Evolutionary conservation across 805 yeast genomes (phyloP), one percentile per base, ranked within the genome.

Genomic region (Clavispora fructus): DNA sequence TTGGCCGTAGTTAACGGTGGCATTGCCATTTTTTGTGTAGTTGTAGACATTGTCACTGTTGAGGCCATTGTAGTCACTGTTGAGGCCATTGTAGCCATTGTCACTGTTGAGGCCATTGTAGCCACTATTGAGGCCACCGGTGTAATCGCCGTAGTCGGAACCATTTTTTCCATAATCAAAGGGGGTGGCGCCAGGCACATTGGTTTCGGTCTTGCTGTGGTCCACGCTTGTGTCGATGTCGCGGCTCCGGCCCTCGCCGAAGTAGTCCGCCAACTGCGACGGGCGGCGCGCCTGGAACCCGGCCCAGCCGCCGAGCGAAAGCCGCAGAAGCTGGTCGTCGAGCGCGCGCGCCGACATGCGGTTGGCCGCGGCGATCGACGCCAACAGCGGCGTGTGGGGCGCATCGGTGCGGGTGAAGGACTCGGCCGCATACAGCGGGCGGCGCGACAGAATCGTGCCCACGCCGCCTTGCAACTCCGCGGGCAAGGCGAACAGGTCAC

Each of bases 341-440:
- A 69, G 59, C 32, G 32, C 32, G 29, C 61, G 64, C 43, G 64
- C 64, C 25, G 60, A 42, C 19, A 53, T 54, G 38, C 44, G 63
- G 46, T 64, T 65, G 39, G 60, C 57, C 35, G 64, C 63, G 12
- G 69, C 68, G 35, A 58, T 52, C 2, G 67, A 50, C 2, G 69
- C 62, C 46, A 10, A 27, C 35, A 23, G 45, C 38, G 7, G 17
- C 19, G 27, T 23, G 30, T 11, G 16, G 14, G 42, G 40, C 30
- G 44, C 51, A 26, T 46, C 40, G 39, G 35, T 45, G 42, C 78
- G 64, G 25, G 82, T 77, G 48, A 79, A 70, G 3, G 77, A 67
- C 57, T 83, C 92, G 2, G 90, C 87, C 11, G 88, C 82, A 59
- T 81, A 85, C 44, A 85, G 78, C 12, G 91, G 89, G 63, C 94